Conservation (phyloP, 208 protist species). For the Phytomonas sp. region DNA sequence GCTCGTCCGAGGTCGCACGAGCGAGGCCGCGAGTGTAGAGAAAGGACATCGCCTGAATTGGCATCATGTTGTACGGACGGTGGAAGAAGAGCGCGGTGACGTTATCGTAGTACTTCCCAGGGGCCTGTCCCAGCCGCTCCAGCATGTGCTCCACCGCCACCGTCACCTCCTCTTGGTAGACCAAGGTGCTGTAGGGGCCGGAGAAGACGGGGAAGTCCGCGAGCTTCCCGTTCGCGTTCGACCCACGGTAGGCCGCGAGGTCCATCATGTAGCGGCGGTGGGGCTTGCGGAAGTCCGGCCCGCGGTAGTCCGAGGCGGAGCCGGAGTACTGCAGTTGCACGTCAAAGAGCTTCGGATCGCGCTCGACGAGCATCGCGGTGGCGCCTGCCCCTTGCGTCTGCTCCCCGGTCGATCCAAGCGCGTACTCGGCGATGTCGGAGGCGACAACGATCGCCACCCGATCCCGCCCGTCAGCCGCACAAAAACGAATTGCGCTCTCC, state of each 20-base stretch:
- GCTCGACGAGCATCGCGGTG: constrained; percentile 79
- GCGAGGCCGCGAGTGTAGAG: constrained; percentile 80
- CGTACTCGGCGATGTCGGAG: constrained; percentile 88
- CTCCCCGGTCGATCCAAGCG: constrained; percentile 80
- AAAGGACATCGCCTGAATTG: constrained; percentile 86
- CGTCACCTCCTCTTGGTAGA: constrained; percentile 86
- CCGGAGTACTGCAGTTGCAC: constrained; percentile 68
- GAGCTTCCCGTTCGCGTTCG: constrained; percentile 66
- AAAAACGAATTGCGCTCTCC: constrained; percentile 73
- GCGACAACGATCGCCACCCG: constrained; percentile 80
- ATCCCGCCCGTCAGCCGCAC: constrained; percentile 49
- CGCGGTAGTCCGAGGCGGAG: constrained; percentile 80
- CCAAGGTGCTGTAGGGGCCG: constrained; percentile 83
- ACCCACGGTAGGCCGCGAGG: constrained; percentile 59
- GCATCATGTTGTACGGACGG: constrained; percentile 91
- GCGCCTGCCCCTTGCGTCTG: constrained; percentile 86
- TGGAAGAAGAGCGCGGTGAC: constrained; percentile 87
- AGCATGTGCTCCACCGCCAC: constrained; percentile 87
- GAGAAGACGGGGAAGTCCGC: constrained; percentile 89
- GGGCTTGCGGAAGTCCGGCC: constrained; percentile 89
- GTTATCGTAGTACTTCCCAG: constrained; percentile 82
- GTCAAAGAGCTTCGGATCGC: constrained; percentile 61
- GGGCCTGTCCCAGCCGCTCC: constrained; percentile 34
- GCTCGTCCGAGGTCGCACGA: constrained; percentile 51
- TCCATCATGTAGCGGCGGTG: constrained; percentile 83